These are phyloP conservation scores for Pleurotus tuoliensis DNA, from an alignment of 768 basidiomycete genomes.

Conservation along the genomic window DNA sequence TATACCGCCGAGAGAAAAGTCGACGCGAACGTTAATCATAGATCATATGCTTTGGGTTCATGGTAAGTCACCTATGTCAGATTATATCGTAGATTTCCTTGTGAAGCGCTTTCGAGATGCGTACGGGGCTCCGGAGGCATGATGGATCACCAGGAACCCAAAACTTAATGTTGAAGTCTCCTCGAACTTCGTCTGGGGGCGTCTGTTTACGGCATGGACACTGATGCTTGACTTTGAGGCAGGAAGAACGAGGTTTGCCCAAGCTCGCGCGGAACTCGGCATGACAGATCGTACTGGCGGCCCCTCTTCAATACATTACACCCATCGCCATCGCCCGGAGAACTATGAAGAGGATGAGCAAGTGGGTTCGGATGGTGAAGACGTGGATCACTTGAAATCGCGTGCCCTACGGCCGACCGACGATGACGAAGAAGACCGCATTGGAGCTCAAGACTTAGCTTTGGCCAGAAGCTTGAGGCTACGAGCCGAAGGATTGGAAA, in stretches of 20 bases:
- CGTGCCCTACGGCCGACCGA: slow-evolving; percentile 35
- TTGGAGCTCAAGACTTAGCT: slow-evolving; percentile 53
- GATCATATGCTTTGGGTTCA: slow-evolving; percentile 89
- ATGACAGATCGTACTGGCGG: slow-evolving; percentile 83
- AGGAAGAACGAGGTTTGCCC: slow-evolving; percentile 74
- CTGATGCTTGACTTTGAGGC: neutral
- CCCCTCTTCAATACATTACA: slow-evolving; percentile 52
- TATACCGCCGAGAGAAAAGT: slow-evolving; percentile 84
- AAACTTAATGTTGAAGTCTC: too few species aligned
- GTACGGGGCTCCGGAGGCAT: neutral
- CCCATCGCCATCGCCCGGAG: slow-evolving; percentile 67
- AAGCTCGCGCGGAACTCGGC: slow-evolving; percentile 80
- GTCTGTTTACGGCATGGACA: neutral
- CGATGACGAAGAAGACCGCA: slow-evolving; percentile 57
- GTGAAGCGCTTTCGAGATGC: too few species aligned
- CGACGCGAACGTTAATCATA: slow-evolving; percentile 82
- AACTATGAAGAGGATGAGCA: slow-evolving; percentile 77
- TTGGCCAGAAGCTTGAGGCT: slow-evolving; percentile 64
- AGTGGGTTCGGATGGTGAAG: slow-evolving; percentile 60
- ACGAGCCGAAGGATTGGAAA: slow-evolving; percentile 79
- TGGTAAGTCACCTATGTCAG: slow-evolving; percentile 24
- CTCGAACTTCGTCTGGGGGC: too few species aligned
- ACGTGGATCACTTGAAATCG: slow-evolving; percentile 44
- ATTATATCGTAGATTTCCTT: neutral
- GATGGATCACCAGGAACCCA: neutral